A percentile compares a stretch with the other conserved stretches of the same genome.
These are phyloP conservation scores for Leptosphaerulina australis DNA, from an alignment of 2,329 filamentous ascomycete genomes.

Conservation along the genomic window DNA sequence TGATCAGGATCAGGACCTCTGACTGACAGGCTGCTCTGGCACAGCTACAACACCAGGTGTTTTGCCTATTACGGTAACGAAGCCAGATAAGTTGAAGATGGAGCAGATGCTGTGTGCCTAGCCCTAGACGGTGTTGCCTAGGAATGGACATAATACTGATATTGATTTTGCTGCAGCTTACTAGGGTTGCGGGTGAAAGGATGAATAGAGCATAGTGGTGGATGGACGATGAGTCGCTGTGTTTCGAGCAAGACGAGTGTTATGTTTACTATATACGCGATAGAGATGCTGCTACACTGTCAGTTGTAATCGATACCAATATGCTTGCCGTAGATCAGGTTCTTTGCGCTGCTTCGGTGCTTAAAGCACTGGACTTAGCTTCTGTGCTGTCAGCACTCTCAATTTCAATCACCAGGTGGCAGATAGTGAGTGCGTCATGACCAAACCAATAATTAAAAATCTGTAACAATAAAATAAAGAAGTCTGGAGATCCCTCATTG, in stretches of 20 bases:
- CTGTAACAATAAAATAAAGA: conserved; percentile 12
- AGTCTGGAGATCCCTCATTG: not conserved
- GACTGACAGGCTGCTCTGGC: conserved; percentile 10
- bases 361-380: no score
- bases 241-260: no score
- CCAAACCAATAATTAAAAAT: conserved; percentile 9
- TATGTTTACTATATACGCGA: no score
- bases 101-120: conserved; percentile 2
- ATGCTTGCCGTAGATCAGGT: no score
- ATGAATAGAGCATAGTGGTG: no score
- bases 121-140: not conserved
- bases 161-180: not conserved
- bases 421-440: not conserved
- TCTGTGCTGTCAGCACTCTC: not conserved
- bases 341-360: no score
- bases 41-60: conserved; percentile 16
- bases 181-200: not conserved
- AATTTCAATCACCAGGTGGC: not conserved
- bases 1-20: conserved; percentile 5
- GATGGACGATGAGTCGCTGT: no score
- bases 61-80: conserved; percentile 6
- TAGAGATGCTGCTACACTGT: no score
- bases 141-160: not conserved
- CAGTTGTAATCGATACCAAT: no score
- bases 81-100: not conserved